Percentiles rank a stretch among this genome's conserved stretches.
Evolutionary conservation across 2,329 filamentous ascomycete species (phyloP).

Genomic region (Colletotrichum trifolii): DNA sequence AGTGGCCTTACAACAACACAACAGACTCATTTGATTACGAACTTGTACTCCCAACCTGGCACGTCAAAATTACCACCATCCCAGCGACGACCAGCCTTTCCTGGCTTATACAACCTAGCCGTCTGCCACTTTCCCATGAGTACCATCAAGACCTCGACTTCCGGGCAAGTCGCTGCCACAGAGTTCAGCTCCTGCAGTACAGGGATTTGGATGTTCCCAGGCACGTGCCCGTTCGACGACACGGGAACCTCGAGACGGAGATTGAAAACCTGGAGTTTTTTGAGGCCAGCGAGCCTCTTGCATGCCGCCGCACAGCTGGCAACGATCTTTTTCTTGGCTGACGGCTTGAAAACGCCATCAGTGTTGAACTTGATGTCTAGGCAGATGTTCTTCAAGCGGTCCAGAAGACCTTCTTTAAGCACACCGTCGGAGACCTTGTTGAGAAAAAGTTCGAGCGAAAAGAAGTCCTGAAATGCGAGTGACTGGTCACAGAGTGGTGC

Average conservation of each 20-base stretch:
- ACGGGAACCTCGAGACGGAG: constrained; percentile 11
- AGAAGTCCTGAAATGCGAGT: constrained; percentile 16
- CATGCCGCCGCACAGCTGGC: constrained; percentile 5
- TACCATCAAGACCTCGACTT: constrained; percentile 5
- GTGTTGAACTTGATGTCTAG: constrained; percentile 22
- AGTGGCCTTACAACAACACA: background rate
- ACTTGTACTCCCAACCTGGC: constrained; percentile 10
- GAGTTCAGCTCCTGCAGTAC: constrained; percentile 12
- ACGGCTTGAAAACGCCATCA: constrained; percentile 17
- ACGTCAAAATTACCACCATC: constrained; percentile 8
- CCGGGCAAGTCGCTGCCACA: background rate
- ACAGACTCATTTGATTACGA: background rate
- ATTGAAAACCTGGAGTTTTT: background rate
- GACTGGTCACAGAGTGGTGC: constrained; percentile 24
- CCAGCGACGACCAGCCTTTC: too few species aligned
- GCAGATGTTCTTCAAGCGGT: constrained; percentile 15
- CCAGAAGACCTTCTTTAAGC: background rate
- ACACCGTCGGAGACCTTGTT: background rate
- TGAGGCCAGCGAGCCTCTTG: constrained; percentile 5
- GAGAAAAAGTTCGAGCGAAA: constrained; percentile 11
- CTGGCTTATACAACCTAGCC: constrained; percentile 1
- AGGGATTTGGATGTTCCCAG: background rate
- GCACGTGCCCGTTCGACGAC: constrained; percentile 10
- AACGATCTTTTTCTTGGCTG: constrained; percentile 23
- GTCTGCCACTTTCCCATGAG: constrained; percentile 15